These are phyloP conservation scores for Trichoderma erinaceum DNA, from an alignment of 495 filamentous ascomycete genomes.

Conservation along the genomic window DNA sequence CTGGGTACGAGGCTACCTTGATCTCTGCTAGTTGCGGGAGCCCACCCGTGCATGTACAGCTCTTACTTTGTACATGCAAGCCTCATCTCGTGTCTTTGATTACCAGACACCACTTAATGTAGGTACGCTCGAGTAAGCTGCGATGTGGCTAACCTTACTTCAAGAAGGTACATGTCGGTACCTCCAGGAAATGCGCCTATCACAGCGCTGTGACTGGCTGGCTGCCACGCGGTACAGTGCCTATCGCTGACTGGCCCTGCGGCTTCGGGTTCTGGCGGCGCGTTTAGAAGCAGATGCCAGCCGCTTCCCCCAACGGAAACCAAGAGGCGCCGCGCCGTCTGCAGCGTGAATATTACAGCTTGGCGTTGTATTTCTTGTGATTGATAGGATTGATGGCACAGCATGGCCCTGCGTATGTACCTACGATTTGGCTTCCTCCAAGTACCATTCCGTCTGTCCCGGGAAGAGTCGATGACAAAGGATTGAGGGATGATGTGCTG, in stretches of 20 bases:
- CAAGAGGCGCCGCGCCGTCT: neutral
- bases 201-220: neutral
- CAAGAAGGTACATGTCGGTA: neutral
- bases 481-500: neutral
- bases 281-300: neutral
- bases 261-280: constrained; percentile 4
- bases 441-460: neutral
- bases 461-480: neutral
- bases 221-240: constrained; percentile 4
- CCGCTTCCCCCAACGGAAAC: neutral
- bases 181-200: neutral
- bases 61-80: too few relatives aligned
- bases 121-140: too few relatives aligned
- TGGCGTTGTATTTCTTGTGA: neutral
- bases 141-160: too few relatives aligned
- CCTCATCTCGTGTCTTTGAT: too few relatives aligned
- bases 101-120: too few relatives aligned
- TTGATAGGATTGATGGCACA: neutral
- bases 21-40: too few relatives aligned
- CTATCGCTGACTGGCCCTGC: constrained; percentile 10
- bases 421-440: neutral
- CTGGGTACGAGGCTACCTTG: too few relatives aligned
- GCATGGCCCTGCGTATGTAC: neutral
- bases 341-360: neutral
- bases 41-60: too few relatives aligned